Conservation (phyloP, 202 grass and related monocot genomes). For the Musa balbisiana region DNA sequence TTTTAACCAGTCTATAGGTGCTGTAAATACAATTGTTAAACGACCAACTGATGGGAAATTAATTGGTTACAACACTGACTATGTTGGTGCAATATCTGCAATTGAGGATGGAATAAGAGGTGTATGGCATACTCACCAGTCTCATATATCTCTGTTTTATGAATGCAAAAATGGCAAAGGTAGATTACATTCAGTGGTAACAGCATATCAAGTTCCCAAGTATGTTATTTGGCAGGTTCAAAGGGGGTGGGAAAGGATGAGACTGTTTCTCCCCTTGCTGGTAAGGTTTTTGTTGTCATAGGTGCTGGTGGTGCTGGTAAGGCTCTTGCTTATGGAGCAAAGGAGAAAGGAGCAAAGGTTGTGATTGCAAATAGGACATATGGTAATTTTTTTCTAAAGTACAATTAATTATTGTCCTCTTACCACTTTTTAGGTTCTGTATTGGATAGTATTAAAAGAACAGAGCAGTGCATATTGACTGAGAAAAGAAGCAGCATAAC, state of each 20-base stretch:
- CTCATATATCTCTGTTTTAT: constrained; percentile 1
- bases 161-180: not conserved
- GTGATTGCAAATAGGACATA: constrained; percentile 90
- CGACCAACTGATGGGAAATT: constrained; percentile 61
- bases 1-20: constrained; percentile 65
- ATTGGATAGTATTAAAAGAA: not conserved
- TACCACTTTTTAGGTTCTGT: not conserved
- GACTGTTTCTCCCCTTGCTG: constrained; percentile 64
- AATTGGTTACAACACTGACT: constrained; percentile 93
- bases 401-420: constrained; percentile 9
- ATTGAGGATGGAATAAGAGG: constrained; percentile 96
- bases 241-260: constrained; percentile 30
- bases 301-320: constrained; percentile 96
- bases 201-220: not conserved
- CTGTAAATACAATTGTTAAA: constrained; percentile 90
- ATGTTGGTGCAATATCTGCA: constrained; percentile 95
- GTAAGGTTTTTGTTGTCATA: constrained; percentile 77
- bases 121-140: constrained; percentile 19
- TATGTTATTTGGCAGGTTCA: constrained; percentile 38
- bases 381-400: constrained; percentile 37
- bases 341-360: constrained; percentile 88
- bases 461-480: not conserved
- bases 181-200: constrained; percentile 14
- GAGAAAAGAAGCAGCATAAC: too few relatives aligned
- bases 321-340: constrained; percentile 88